Evolutionary conservation across 2,329 filamentous ascomycete species (phyloP).

Genomic region (Trichoderma koningiopsis): DNA sequence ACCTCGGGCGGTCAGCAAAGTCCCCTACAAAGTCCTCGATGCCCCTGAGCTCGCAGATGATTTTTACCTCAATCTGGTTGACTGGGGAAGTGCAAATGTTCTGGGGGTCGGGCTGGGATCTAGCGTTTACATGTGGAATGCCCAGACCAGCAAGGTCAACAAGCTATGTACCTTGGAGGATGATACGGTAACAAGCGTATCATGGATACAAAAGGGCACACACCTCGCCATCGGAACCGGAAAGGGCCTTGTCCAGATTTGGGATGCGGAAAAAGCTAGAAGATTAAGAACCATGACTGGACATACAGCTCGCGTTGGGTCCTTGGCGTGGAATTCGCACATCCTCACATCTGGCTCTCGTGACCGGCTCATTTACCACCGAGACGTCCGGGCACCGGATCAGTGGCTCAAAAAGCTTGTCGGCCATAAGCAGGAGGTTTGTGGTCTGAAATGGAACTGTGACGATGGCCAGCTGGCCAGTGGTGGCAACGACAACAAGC

Average conservation of each 20-base stretch:
- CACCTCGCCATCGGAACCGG: constrained; percentile 94
- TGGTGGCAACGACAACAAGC: constrained; percentile 97
- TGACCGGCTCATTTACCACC: constrained; percentile 91
- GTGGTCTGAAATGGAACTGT: constrained; percentile 94
- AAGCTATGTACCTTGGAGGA: constrained; percentile 91
- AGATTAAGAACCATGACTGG: constrained; percentile 94
- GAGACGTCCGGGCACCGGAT: constrained; percentile 89
- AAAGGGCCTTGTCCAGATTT: constrained; percentile 94
- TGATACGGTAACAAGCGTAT: constrained; percentile 94
- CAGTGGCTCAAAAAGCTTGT: constrained; percentile 86
- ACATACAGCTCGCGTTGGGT: constrained; percentile 89
- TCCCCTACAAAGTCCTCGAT: constrained; percentile 96
- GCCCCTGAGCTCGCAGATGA: constrained; percentile 95
- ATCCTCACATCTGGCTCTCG: constrained; percentile 94
- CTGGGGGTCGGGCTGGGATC: constrained; percentile 89
- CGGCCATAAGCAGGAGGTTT: constrained; percentile 97
- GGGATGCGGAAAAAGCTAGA: constrained; percentile 87
- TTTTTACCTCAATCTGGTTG: constrained; percentile 95
- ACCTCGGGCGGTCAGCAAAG: constrained; percentile 88
- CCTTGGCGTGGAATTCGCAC: constrained; percentile 96
- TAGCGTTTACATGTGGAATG: constrained; percentile 99
- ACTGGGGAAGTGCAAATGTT: constrained; percentile 95
- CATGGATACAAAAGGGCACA: constrained; percentile 96
- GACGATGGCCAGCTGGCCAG: constrained; percentile 94
- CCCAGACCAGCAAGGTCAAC: constrained; percentile 84